Percentiles rank a stretch among this genome's conserved stretches.
Evolutionary conservation across 2,329 filamentous ascomycete species (phyloP).

Genomic region (Colletotrichum graminicola): DNA sequence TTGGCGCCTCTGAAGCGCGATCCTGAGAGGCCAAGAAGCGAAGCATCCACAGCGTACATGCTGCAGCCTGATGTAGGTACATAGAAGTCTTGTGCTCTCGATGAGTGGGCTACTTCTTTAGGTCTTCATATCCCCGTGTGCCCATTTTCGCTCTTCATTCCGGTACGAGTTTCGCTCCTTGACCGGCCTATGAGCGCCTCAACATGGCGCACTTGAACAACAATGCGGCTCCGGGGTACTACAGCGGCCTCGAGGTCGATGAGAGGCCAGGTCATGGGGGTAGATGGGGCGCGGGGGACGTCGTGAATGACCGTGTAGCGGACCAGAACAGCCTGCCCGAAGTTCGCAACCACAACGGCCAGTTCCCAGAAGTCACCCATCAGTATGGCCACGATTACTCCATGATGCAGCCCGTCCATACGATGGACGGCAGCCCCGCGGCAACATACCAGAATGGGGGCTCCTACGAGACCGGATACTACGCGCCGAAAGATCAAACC

Average conservation of each 20-base stretch:
- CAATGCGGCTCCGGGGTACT: slow-evolving; percentile 25
- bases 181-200: slow-evolving; percentile 18
- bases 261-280: slow-evolving; percentile 15
- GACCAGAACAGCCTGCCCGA: slow-evolving; percentile 29
- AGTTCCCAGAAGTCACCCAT: slow-evolving; percentile 27
- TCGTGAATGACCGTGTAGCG: slow-evolving; percentile 15
- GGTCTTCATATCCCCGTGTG: neutral
- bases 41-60: slow-evolving; percentile 14
- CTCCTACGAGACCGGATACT: slow-evolving; percentile 7
- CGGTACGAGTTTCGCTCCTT: neutral
- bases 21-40: slow-evolving; percentile 2
- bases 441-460: neutral
- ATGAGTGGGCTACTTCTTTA: neutral
- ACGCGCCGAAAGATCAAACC: slow-evolving; percentile 24
- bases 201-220: slow-evolving; percentile 29
- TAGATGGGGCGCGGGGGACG: slow-evolving; percentile 11
- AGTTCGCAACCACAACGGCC: slow-evolving; percentile 9
- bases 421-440: neutral
- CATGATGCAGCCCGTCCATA: slow-evolving; percentile 22
- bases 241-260: slow-evolving; percentile 35
- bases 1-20: slow-evolving; percentile 21
- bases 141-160: neutral
- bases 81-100: neutral
- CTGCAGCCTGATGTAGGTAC: slow-evolving; percentile 7
- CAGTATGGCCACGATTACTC: slow-evolving; percentile 20